Evolutionary conservation across 2,329 filamentous ascomycete genomes (phyloP).

Genomic region (Diaporthe ilicicola): DNA sequence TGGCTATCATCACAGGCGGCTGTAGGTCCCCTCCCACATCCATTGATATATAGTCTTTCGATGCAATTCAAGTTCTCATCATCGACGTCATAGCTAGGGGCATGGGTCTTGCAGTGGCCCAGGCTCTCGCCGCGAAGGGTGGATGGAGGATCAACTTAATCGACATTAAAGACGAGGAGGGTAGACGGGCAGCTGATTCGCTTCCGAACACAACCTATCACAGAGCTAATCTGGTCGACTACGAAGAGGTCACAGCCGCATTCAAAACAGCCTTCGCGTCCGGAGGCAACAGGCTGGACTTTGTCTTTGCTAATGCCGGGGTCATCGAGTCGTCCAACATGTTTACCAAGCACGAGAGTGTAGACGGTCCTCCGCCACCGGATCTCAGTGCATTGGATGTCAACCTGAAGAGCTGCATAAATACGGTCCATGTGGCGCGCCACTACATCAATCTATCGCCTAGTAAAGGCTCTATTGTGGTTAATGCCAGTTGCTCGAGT

Average conservation of each 20-base stretch:
- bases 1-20: constrained; percentile 24
- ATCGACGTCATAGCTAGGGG: constrained; percentile 45
- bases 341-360: constrained; percentile 36
- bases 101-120: constrained; percentile 52
- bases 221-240: constrained; percentile 48
- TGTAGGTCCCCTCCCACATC: not conserved
- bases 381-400: constrained; percentile 27
- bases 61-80: not conserved
- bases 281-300: constrained; percentile 46
- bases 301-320: constrained; percentile 59
- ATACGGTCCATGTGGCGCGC: constrained; percentile 28
- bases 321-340: constrained; percentile 52
- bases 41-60: too few species aligned
- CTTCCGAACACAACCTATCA: constrained; percentile 46
- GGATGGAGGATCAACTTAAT: constrained; percentile 51
- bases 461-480: constrained; percentile 27
- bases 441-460: constrained; percentile 30
- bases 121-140: constrained; percentile 45
- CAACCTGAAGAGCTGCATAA: constrained; percentile 31
- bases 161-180: constrained; percentile 48
- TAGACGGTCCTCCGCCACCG: constrained; percentile 15
- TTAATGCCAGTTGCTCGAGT: constrained; percentile 29
- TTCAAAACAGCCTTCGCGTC: constrained; percentile 49
- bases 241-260: constrained; percentile 36
- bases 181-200: constrained; percentile 40